Evolutionary conservation across 2,329 filamentous ascomycete species (phyloP).

Genomic region (Cladosporium colombiae): DNA sequence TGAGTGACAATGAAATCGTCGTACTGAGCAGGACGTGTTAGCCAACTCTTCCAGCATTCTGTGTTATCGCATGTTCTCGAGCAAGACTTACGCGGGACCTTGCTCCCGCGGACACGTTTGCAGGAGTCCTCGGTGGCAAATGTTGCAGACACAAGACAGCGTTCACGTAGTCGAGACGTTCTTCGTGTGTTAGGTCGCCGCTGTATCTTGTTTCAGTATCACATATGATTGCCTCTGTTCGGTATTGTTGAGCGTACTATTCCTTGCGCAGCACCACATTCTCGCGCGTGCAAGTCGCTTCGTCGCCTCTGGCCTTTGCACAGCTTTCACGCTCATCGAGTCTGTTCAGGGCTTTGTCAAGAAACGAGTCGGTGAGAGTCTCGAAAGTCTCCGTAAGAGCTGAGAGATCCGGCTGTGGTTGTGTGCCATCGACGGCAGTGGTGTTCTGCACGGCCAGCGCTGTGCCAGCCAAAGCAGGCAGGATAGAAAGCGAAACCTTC

Average conservation of each 20-base stretch:
- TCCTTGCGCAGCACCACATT: constrained; percentile 11
- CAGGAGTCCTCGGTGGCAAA: constrained; percentile 11
- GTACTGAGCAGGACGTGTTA: constrained; percentile 12
- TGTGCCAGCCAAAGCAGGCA: background rate
- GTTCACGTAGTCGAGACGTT: constrained; percentile 22
- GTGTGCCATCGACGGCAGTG: background rate
- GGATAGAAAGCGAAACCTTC: constrained; percentile 3
- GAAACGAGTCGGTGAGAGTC: background rate
- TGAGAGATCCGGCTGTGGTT: constrained; percentile 4
- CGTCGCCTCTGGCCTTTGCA: background rate
- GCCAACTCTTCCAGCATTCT: background rate
- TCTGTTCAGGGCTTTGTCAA: background rate
- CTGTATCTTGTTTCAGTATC: background rate
- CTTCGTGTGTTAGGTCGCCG: constrained; percentile 4
- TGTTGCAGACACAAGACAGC: constrained; percentile 26
- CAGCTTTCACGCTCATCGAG: constrained; percentile 11
- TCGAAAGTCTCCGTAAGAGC: background rate
- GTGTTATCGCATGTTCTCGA: background rate
- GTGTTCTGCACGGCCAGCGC: background rate
- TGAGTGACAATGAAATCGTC: constrained; percentile 36
- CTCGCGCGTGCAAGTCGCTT: constrained; percentile 5
- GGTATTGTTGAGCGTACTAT: background rate
- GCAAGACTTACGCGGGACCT: constrained; percentile 10
- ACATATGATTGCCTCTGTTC: background rate
- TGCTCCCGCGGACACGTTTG: constrained; percentile 9